Conservation (phyloP, 106 monocot genomes). For the Dendrobium officinale region DNA sequence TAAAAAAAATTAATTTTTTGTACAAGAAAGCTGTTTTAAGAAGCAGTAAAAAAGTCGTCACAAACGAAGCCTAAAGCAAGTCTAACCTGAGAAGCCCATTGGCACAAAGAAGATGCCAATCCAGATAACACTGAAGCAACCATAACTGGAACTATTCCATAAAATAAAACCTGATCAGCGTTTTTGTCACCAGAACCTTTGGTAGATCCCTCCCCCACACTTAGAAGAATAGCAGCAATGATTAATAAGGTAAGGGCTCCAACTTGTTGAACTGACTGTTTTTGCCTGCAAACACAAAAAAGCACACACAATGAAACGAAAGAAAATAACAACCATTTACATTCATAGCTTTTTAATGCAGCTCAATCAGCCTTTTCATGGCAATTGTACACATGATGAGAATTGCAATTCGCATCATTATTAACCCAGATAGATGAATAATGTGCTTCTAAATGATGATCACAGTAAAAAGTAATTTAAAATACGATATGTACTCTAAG, state of each 20-base stretch:
- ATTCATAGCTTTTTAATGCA: background rate
- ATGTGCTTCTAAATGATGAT: background rate
- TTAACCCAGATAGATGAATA: background rate
- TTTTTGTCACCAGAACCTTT: slow-evolving; percentile 39
- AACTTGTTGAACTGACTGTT: slow-evolving; percentile 74
- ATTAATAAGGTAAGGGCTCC: slow-evolving; percentile 71
- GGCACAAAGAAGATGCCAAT: slow-evolving; percentile 88
- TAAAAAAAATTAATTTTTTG: no score
- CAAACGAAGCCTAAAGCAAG: background rate
- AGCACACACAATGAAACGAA: background rate
- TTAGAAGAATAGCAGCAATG: slow-evolving; percentile 79
- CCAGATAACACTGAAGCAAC: slow-evolving; percentile 97
- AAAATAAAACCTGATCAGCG: slow-evolving; percentile 50
- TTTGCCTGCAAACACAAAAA: slow-evolving; percentile 47
- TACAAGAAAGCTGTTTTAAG: no score
- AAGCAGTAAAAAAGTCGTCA: no score
- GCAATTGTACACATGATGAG: background rate
- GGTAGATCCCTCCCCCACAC: slow-evolving; percentile 79
- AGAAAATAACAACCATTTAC: background rate
- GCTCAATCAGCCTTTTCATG: background rate
- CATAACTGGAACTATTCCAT: slow-evolving; percentile 89
- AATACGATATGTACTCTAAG: background rate
- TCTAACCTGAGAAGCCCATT: slow-evolving; percentile 96
- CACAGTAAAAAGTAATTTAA: background rate
- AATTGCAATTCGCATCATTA: background rate